Evolutionary conservation across 495 filamentous ascomycete species (phyloP).

Genomic region (Neurospora sublineolata): DNA sequence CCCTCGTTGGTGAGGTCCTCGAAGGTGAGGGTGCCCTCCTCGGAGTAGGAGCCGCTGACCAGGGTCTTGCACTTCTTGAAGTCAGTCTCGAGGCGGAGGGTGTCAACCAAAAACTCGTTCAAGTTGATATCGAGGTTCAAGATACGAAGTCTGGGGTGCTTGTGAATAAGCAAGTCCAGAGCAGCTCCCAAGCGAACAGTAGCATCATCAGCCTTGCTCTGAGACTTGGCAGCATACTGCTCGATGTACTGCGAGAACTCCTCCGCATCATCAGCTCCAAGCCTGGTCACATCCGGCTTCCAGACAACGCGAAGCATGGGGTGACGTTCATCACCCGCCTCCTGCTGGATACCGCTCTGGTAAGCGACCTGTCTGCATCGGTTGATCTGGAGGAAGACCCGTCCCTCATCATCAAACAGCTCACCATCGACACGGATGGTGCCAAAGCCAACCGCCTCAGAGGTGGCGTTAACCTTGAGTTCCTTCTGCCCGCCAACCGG

Average conservation of each 20-base stretch:
- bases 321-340: background rate
- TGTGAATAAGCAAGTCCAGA: background rate
- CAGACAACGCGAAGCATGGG: background rate
- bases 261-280: background rate
- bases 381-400: background rate
- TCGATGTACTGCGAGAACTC: background rate
- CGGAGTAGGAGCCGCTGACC: background rate
- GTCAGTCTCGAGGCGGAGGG: background rate
- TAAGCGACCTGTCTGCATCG: background rate
- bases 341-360: background rate
- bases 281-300: background rate
- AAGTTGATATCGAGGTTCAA: background rate
- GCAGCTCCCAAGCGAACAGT: background rate
- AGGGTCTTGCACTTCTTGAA: background rate
- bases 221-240: background rate
- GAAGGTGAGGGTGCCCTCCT: background rate
- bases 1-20: background rate
- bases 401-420: background rate
- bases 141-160: background rate
- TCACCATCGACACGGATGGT: background rate
- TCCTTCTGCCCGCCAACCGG: background rate
- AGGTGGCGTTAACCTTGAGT: conserved; percentile 13
- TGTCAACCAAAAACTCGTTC: background rate
- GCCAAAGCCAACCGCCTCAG: conserved; percentile 13
- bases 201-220: background rate